A percentile compares a stretch with the other conserved stretches of the same genome.
Conservation (phyloP, 2,329 filamentous ascomycete species). For the Metarhizium anisopliae region DNA sequence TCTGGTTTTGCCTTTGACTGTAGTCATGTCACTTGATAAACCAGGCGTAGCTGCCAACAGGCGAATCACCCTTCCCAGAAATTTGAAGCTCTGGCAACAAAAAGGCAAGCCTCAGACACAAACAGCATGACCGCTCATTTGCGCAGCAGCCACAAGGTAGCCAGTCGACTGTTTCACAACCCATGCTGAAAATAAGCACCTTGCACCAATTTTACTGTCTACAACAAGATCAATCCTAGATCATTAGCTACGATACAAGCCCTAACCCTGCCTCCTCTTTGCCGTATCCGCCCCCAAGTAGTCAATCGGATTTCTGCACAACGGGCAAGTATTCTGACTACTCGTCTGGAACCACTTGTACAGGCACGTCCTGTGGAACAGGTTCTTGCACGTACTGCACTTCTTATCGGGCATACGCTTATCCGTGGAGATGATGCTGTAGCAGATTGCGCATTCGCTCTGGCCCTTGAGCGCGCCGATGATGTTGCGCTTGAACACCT, state of each 20-base stretch:
- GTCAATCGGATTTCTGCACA: constrained; percentile 83
- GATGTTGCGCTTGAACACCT: constrained; percentile 80
- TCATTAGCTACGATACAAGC: background rate
- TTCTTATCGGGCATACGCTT: constrained; percentile 86
- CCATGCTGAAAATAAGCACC: too few relatives aligned
- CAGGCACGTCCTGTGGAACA: constrained; percentile 83
- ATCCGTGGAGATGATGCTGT: constrained; percentile 83
- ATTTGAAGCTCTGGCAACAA: too few relatives aligned
- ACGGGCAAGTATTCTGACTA: constrained; percentile 81
- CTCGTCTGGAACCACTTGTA: constrained; percentile 97
- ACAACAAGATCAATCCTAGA: too few relatives aligned
- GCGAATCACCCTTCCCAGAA: too few relatives aligned
- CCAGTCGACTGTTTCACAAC: too few relatives aligned
- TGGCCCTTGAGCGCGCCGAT: constrained; percentile 84
- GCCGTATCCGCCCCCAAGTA: constrained; percentile 36
- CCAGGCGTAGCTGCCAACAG: too few relatives aligned
- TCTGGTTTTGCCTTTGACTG: too few relatives aligned
- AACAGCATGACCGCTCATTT: too few relatives aligned
- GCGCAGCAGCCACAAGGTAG: too few relatives aligned
- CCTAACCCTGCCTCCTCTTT: constrained; percentile 23
- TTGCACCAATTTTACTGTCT: too few relatives aligned
- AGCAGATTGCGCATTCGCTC: constrained; percentile 93
- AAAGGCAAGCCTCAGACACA: too few relatives aligned
- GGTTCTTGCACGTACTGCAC: constrained; percentile 86
- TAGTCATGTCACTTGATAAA: too few relatives aligned